phyloP scores from a whole-genome alignment of 192 early-diverging fungal genomes.

The Coemansia sp. region DNA sequence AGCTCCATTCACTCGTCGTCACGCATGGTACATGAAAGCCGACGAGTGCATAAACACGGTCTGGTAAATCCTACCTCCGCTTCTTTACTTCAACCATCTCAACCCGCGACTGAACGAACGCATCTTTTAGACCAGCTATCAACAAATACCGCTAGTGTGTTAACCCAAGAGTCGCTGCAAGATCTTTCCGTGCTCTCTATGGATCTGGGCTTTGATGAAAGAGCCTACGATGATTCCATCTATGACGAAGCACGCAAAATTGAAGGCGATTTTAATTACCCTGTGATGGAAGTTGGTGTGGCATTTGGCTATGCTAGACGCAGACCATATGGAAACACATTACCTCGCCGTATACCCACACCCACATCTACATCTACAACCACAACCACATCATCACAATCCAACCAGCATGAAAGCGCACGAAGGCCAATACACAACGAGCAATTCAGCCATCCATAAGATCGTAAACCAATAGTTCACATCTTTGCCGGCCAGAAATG shows the following conservation, averaged over 20 bases:
- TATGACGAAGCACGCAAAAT: conserved; percentile 43
- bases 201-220: conserved; percentile 27
- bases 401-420: background rate
- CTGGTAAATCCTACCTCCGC: conserved; percentile 4
- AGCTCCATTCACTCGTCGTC: conserved; percentile 46
- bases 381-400: background rate
- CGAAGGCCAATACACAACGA: conserved; percentile 1
- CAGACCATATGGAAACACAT: conserved; percentile 39
- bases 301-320: conserved; percentile 45
- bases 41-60: conserved; percentile 25
- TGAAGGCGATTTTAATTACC: conserved; percentile 55
- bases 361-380: conserved; percentile 1
- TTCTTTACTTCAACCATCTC: background rate
- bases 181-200: conserved; percentile 38
- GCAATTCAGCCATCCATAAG: background rate
- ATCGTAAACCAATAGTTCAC: background rate
- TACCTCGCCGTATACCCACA: conserved; percentile 22
- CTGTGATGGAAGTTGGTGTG: conserved; percentile 53
- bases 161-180: background rate
- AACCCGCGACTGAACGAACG: conserved; percentile 37
- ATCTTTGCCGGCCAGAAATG: no score
- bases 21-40: conserved; percentile 32
- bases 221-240: conserved; percentile 29
- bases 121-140: conserved; percentile 9
- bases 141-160: background rate